A percentile compares a stretch with the other conserved stretches of the same genome.
These are phyloP conservation scores for Discostella stelligera DNA, from an alignment of 352 stramenopile genomes.

Conservation along the genomic window DNA sequence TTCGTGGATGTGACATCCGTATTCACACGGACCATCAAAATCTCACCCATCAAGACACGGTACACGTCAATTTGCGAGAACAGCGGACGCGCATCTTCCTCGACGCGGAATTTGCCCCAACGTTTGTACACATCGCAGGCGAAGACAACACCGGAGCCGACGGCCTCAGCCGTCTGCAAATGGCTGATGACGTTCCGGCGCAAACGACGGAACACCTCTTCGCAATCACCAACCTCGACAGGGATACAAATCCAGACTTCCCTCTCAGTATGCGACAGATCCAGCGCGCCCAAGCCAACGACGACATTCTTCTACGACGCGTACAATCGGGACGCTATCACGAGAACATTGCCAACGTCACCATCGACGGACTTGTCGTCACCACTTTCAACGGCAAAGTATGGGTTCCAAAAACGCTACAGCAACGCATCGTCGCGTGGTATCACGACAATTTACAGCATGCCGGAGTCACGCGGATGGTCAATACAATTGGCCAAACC, in stretches of 20 bases:
- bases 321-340: background rate
- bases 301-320: background rate
- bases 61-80: background rate
- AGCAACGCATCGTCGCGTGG: background rate
- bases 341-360: background rate
- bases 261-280: background rate
- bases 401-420: background rate
- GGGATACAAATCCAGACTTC: background rate
- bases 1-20: background rate
- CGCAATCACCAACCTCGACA: background rate
- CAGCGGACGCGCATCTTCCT: background rate
- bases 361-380: background rate
- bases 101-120: background rate
- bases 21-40: conserved; percentile 8
- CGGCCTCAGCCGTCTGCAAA: conserved; percentile 1
- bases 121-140: conserved; percentile 6
- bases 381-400: background rate
- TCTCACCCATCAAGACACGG: background rate
- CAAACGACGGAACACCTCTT: background rate
- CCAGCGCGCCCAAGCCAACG: background rate
- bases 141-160: conserved; percentile 6
- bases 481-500: conserved; percentile 9
- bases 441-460: conserved; percentile 6
- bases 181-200: conserved; percentile 3
- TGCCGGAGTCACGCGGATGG: background rate